Conservation (phyloP, 352 stramenopile species). For the Phytophthora pisi region DNA sequence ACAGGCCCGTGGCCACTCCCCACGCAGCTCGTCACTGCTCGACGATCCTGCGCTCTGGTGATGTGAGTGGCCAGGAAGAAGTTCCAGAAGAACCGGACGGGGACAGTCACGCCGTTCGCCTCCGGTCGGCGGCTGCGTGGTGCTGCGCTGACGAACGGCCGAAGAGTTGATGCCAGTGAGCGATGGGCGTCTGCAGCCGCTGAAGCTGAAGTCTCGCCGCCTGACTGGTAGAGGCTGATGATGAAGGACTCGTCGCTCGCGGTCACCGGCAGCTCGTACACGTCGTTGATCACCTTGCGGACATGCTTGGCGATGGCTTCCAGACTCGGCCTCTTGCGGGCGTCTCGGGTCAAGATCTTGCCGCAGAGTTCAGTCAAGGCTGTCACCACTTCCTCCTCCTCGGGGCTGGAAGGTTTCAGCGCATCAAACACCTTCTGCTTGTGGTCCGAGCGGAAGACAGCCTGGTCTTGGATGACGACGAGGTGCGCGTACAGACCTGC, state of each 20-base stretch:
- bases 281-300: conserved; percentile 32
- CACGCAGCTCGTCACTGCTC: conserved; percentile 15
- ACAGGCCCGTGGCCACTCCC: conserved; percentile 15
- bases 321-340: conserved; percentile 34
- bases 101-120: conserved; percentile 11
- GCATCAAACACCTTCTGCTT: conserved; percentile 37
- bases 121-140: conserved; percentile 16
- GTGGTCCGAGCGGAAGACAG: conserved; percentile 52
- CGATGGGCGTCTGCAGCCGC: not conserved
- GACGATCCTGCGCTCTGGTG: not conserved
- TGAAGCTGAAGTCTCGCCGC: not conserved
- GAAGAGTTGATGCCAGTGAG: not conserved
- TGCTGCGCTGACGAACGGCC: not conserved
- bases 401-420: conserved; percentile 36
- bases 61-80: conserved; percentile 45
- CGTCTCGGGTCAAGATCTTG: conserved; percentile 40
- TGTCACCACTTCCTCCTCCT: conserved; percentile 39
- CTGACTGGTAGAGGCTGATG: conserved; percentile 7
- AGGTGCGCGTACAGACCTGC: conserved; percentile 67
- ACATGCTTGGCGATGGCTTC: conserved; percentile 24
- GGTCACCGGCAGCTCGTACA: conserved; percentile 34
- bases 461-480: conserved; percentile 35
- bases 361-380: conserved; percentile 34
- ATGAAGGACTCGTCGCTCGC: conserved; percentile 32
- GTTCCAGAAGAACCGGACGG: conserved; percentile 61